A percentile compares a stretch with the other conserved stretches of the same genome.
Conservation (phyloP, 202 grass and related monocot genomes). For the Schoenoplectus triqueter region DNA sequence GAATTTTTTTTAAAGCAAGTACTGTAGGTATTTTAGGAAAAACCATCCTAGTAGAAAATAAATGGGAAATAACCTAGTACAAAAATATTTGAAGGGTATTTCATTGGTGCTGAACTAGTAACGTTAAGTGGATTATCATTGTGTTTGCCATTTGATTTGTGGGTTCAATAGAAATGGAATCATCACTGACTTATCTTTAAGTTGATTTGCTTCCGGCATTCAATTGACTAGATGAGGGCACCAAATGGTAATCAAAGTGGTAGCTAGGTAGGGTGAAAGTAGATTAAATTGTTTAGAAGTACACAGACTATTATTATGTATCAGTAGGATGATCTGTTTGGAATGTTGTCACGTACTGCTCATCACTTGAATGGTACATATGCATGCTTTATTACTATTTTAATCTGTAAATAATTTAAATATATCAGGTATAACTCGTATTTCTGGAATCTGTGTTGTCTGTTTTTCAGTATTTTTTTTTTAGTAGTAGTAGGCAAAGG, state of each 20-base stretch:
- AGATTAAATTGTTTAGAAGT: not conserved
- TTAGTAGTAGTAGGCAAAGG: too few species aligned
- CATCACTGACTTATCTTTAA: not conserved
- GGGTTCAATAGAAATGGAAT: not conserved
- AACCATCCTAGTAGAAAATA: not conserved
- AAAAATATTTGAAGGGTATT: not conserved
- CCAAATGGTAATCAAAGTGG: not conserved
- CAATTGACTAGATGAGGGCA: not conserved
- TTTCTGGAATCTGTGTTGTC: not conserved
- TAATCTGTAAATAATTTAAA: not conserved
- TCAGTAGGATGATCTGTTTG: not conserved
- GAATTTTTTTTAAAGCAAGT: not conserved
- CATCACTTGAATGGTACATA: not conserved
- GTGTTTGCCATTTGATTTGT: not conserved
- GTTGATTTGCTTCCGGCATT: not conserved
- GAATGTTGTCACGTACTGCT: not conserved
- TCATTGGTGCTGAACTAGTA: conserved; percentile 1
- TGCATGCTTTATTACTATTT: not conserved
- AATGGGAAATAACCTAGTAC: not conserved
- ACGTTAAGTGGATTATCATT: not conserved
- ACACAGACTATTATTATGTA: not conserved
- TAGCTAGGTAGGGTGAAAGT: not conserved
- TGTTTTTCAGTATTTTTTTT: too few species aligned
- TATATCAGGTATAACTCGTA: not conserved
- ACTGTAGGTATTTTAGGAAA: not conserved